Conservation (phyloP, 345 rosid species). For the Pugionium cornutum region DNA sequence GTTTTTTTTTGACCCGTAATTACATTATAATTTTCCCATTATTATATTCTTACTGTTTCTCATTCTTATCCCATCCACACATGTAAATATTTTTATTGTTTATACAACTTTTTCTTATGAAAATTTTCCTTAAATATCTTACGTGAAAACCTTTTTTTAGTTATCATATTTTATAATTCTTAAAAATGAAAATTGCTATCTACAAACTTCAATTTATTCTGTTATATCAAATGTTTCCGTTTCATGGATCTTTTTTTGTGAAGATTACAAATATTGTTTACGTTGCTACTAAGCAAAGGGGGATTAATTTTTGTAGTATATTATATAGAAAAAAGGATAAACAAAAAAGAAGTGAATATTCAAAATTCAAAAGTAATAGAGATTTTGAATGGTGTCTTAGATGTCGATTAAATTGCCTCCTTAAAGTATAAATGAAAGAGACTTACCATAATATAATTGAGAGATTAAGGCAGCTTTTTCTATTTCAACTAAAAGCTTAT, state of each 20-base stretch:
- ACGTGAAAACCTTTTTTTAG: too few species aligned
- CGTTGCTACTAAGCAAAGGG: constrained; percentile 48
- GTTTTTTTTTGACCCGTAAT: constrained; percentile 40
- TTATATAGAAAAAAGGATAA: constrained; percentile 15
- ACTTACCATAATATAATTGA: constrained; percentile 41
- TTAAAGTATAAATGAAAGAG: constrained; percentile 44
- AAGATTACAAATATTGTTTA: constrained; percentile 25
- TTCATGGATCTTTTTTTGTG: neutral
- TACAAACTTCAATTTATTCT: neutral
- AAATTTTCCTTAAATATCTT: neutral
- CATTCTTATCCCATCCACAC: constrained; percentile 27
- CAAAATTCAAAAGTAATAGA: constrained; percentile 40
- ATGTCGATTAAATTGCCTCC: constrained; percentile 44
- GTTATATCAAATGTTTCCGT: neutral
- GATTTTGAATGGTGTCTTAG: constrained; percentile 40
- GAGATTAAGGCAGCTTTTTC: constrained; percentile 37
- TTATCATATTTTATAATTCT: too few species aligned
- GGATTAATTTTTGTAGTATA: constrained; percentile 25
- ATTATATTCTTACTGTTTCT: constrained; percentile 7
- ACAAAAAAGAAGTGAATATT: constrained; percentile 34
- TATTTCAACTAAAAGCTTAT: constrained; percentile 41
- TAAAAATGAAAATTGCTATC: too few species aligned
- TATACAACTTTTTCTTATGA: constrained; percentile 4
- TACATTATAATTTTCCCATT: neutral
- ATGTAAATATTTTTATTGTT: constrained; percentile 27